Evolutionary conservation across 164 flowering plant genomes (phyloP).

Genomic region (Stephania yunnanensis): DNA sequence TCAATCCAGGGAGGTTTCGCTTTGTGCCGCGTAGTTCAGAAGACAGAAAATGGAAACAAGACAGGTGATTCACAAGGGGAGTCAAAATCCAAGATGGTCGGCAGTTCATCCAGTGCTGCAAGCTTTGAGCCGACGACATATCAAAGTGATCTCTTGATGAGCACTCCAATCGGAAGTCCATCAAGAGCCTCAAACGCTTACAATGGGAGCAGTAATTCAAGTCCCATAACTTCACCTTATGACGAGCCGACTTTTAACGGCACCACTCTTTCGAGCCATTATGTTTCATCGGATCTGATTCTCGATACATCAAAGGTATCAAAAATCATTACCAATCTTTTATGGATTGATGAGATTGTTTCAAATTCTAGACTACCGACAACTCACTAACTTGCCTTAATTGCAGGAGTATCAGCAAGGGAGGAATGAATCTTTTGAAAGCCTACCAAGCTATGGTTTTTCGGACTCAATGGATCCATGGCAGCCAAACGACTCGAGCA

Average conservation of each 20-base stretch:
- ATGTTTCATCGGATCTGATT: slow-evolving; percentile 51
- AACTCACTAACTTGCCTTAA: background rate
- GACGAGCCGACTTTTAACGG: slow-evolving; percentile 24
- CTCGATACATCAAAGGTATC: slow-evolving; percentile 67
- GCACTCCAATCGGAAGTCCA: slow-evolving; percentile 22
- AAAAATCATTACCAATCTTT: background rate
- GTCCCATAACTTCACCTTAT: slow-evolving; percentile 46
- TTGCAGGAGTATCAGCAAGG: slow-evolving; percentile 38
- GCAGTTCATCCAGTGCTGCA: slow-evolving; percentile 30
- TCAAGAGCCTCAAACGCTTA: slow-evolving; percentile 25
- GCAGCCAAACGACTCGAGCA: slow-evolving; percentile 29
- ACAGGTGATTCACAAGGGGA: slow-evolving; percentile 30
- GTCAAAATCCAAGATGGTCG: slow-evolving; percentile 34
- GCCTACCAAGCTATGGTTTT: slow-evolving; percentile 22
- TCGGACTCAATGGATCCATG: slow-evolving; percentile 27
- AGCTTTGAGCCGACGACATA: slow-evolving; percentile 17
- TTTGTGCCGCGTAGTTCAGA: slow-evolving; percentile 72
- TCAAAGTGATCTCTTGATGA: slow-evolving; percentile 31
- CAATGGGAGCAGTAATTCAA: slow-evolving; percentile 40
- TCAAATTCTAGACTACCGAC: background rate
- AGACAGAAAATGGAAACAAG: slow-evolving; percentile 39
- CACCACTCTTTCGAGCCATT: slow-evolving; percentile 24
- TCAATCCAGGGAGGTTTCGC: slow-evolving; percentile 66
- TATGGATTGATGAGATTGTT: background rate
- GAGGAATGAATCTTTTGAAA: slow-evolving; percentile 18